phyloP scores from a whole-genome alignment of 164 flowering plant genomes.

The Cinnamomum micranthum region DNA sequence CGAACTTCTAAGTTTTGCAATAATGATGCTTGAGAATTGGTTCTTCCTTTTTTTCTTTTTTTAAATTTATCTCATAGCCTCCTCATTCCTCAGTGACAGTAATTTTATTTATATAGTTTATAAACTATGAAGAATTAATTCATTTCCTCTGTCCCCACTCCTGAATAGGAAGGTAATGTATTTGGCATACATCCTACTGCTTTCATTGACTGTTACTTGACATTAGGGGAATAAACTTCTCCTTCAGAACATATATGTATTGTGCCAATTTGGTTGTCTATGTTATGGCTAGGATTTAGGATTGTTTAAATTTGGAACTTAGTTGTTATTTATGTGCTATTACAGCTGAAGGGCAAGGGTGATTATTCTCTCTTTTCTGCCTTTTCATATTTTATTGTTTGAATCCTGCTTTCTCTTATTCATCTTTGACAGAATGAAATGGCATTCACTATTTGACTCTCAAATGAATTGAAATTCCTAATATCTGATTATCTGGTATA shows the following conservation, averaged over 20 bases:
- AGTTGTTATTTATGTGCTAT: neutral
- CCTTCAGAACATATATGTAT: no score
- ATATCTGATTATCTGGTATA: neutral
- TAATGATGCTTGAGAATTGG: neutral
- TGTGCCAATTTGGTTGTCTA: neutral
- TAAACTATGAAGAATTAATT: no score
- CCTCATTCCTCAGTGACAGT: neutral
- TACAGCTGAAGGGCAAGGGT: neutral
- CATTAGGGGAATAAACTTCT: no score
- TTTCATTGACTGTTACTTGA: neutral
- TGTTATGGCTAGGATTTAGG: neutral
- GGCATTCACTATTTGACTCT: neutral
- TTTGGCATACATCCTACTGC: neutral
- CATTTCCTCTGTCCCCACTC: no score
- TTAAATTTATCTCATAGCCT: no score
- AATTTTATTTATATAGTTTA: no score
- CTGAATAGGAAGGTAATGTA: no score
- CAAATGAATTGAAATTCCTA: neutral
- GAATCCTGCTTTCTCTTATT: neutral
- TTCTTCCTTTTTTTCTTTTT: neutral
- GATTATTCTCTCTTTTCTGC: neutral
- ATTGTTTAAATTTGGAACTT: neutral
- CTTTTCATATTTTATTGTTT: neutral
- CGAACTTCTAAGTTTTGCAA: neutral
- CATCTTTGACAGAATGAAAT: neutral